Evolutionary conservation across 495 filamentous ascomycete genomes (phyloP).

Genomic region (Halenospora varia): DNA sequence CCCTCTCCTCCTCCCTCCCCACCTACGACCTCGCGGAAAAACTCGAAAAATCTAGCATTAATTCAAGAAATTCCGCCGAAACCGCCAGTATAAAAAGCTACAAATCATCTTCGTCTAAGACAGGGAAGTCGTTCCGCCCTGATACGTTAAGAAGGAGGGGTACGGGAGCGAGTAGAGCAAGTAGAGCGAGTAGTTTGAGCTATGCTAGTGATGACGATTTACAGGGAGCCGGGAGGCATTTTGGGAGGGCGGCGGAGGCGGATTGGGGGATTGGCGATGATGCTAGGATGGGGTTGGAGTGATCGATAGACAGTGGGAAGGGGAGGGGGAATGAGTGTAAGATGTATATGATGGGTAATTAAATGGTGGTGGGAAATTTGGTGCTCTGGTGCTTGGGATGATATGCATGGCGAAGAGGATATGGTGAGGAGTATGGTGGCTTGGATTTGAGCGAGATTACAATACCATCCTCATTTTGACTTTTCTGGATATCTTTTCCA

Average conservation of each 20-base stretch:
- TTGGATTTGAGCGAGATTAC: not conserved
- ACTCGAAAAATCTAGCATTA: too few species aligned
- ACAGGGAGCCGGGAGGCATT: slow-evolving; percentile 25
- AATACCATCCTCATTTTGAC: not conserved
- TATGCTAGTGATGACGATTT: slow-evolving; percentile 31
- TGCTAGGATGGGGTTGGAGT: slow-evolving; percentile 48
- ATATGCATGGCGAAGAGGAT: not conserved
- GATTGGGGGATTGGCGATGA: slow-evolving; percentile 57
- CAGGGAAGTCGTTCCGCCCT: too few species aligned
- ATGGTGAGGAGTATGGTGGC: not conserved
- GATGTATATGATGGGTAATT: too few species aligned
- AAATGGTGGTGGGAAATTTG: too few species aligned
- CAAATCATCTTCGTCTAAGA: not conserved
- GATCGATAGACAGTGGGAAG: too few species aligned
- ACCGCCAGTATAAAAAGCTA: slow-evolving; percentile 1
- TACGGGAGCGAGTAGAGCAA: slow-evolving; percentile 24
- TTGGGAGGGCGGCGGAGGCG: slow-evolving; percentile 41
- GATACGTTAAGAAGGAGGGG: slow-evolving; percentile 17
- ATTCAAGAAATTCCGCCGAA: slow-evolving; percentile 16
- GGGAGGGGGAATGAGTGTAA: too few species aligned
- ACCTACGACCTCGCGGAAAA: too few species aligned
- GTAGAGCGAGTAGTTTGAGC: slow-evolving; percentile 30
- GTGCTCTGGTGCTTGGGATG: too few species aligned
- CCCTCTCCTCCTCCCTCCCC: not conserved
- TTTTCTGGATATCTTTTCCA: not conserved